A percentile compares a stretch with the other conserved stretches of the same genome.
Conservation (phyloP, 345 rosid genomes). For the Aquilaria yunnanensis region DNA sequence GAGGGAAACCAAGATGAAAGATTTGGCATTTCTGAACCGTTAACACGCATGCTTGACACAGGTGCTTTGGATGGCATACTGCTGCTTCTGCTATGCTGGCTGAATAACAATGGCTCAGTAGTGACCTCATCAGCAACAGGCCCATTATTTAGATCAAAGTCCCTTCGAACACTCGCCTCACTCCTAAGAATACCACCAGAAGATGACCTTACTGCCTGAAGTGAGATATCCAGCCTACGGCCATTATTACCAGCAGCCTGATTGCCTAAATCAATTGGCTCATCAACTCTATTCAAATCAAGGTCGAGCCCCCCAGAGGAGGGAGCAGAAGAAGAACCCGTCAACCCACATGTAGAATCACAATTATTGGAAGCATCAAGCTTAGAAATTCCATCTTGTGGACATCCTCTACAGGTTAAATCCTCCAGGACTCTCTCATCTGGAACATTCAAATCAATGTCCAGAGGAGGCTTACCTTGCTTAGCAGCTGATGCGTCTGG, state of each 20-base stretch:
- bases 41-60: constrained; percentile 41
- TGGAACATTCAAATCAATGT: constrained; percentile 78
- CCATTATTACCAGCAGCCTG: constrained; percentile 30
- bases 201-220: constrained; percentile 30
- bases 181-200: constrained; percentile 27
- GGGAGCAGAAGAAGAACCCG: constrained; percentile 28
- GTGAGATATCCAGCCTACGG: constrained; percentile 30
- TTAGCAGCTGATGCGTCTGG: constrained; percentile 38
- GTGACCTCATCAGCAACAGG: constrained; percentile 50
- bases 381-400: constrained; percentile 25
- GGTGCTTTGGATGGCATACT: constrained; percentile 43
- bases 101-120: constrained; percentile 41
- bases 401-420: constrained; percentile 37
- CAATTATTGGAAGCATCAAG: constrained; percentile 18
- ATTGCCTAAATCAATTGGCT: constrained; percentile 39
- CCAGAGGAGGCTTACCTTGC: constrained; percentile 46
- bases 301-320: constrained; percentile 70
- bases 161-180: constrained; percentile 39
- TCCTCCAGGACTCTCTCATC: constrained; percentile 85
- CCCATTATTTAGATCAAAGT: constrained; percentile 88
- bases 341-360: constrained; percentile 23
- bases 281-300: constrained; percentile 77
- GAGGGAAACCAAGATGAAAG: constrained; percentile 67
- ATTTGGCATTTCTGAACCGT: constrained; percentile 42
- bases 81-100: constrained; percentile 38